Conservation (phyloP, 257 asterid species). For the Solanum infundibuliforme region DNA sequence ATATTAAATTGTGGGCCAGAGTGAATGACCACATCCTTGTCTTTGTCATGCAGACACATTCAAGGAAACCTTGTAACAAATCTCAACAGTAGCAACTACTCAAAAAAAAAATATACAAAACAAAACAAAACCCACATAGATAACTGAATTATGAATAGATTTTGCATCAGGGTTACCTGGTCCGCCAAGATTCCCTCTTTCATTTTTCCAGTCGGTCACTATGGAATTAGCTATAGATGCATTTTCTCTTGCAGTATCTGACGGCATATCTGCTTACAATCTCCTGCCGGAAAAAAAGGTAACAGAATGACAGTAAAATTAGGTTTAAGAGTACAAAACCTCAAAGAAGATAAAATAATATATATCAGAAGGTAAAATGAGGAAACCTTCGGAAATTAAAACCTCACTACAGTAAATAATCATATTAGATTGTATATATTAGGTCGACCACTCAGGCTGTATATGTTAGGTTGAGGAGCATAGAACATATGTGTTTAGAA, state of each 20-base stretch:
- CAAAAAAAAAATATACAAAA: not conserved
- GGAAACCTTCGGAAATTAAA: not conserved
- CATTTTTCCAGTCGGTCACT: constrained; percentile 35
- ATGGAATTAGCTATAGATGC: constrained; percentile 36
- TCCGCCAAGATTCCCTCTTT: constrained; percentile 27
- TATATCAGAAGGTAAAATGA: not conserved
- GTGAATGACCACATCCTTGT: not conserved
- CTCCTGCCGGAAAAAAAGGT: not conserved
- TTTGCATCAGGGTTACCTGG: constrained; percentile 33
- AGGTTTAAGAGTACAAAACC: not conserved
- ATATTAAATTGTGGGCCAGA: not conserved
- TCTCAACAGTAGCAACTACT: not conserved
- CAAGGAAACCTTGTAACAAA: not conserved
- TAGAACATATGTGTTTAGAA: not conserved
- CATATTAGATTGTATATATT: not conserved
- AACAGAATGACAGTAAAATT: not conserved
- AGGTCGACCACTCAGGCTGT: not conserved
- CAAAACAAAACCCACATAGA: not conserved
- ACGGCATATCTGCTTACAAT: constrained; percentile 32
- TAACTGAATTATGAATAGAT: constrained; percentile 5
- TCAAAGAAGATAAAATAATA: not conserved
- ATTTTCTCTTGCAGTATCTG: constrained; percentile 42
- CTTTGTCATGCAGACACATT: not conserved
- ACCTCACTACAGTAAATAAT: not conserved
- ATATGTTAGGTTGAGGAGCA: not conserved